Evolutionary conservation across 2,329 filamentous ascomycete genomes (phyloP).

Genomic region (Colletotrichum salicis): DNA sequence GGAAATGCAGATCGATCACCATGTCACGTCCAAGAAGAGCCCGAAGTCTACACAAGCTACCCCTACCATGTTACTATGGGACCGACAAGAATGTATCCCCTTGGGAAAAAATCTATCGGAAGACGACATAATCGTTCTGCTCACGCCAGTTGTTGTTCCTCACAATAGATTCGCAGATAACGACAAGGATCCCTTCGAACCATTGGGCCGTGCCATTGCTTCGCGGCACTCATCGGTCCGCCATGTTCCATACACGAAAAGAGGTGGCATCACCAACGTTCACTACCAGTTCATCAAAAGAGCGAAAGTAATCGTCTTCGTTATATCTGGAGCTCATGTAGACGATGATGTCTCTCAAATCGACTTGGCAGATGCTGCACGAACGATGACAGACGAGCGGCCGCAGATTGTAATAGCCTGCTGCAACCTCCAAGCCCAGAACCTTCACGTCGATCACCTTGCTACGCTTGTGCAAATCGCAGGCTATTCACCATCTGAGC

Average conservation of each 20-base stretch:
- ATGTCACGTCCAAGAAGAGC: slow-evolving; percentile 6
- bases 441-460: slow-evolving; percentile 54
- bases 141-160: slow-evolving; percentile 67
- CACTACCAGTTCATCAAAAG: slow-evolving; percentile 72
- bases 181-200: slow-evolving; percentile 76
- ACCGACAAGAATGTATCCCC: slow-evolving; percentile 58
- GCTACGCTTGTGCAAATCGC: slow-evolving; percentile 63
- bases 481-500: slow-evolving; percentile 57
- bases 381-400: slow-evolving; percentile 56
- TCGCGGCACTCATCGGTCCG: slow-evolving; percentile 69
- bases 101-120: slow-evolving; percentile 57
- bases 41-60: background rate
- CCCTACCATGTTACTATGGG: slow-evolving; percentile 49
- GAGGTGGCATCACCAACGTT: slow-evolving; percentile 70
- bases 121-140: slow-evolving; percentile 67
- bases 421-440: slow-evolving; percentile 54
- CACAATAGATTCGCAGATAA: slow-evolving; percentile 52
- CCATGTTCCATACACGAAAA: slow-evolving; percentile 77
- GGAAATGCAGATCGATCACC: slow-evolving; percentile 25
- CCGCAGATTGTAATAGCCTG: slow-evolving; percentile 65
- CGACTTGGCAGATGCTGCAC: slow-evolving; percentile 58
- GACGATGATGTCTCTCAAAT: slow-evolving; percentile 62
- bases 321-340: slow-evolving; percentile 63
- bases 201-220: slow-evolving; percentile 72
- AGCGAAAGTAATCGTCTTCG: slow-evolving; percentile 69